These are phyloP conservation scores for Amylocystis lapponica DNA, from an alignment of 768 basidiomycete genomes.

Conservation along the genomic window DNA sequence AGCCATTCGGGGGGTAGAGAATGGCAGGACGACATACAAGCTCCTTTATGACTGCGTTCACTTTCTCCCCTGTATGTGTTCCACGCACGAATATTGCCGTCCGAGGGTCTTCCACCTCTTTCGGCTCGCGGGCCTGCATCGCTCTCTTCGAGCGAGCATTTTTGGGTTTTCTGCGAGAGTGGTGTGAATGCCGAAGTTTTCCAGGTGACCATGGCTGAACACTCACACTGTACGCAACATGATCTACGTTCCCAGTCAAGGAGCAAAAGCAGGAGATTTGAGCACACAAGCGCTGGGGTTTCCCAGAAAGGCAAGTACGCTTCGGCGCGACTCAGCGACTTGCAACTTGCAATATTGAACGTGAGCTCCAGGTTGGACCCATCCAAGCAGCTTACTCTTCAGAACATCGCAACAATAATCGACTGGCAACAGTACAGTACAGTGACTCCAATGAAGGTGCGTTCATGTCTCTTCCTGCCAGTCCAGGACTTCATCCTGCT, in stretches of 20 bases:
- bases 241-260: too few relatives aligned
- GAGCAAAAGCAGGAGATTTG: too few relatives aligned
- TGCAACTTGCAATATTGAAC: too few relatives aligned
- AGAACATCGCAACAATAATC: too few relatives aligned
- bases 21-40: slow-evolving; percentile 49
- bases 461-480: neutral
- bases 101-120: slow-evolving; percentile 84
- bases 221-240: slow-evolving; percentile 27
- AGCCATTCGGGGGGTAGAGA: neutral
- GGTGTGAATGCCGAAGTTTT: neutral
- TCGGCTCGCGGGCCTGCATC: slow-evolving; percentile 79
- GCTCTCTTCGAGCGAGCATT: slow-evolving; percentile 94
- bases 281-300: too few relatives aligned
- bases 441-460: slow-evolving; percentile 6
- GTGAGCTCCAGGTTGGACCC: too few relatives aligned
- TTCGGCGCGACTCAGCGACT: too few relatives aligned
- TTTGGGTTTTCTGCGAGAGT: slow-evolving; percentile 68
- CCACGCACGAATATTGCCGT: slow-evolving; percentile 89
- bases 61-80: slow-evolving; percentile 75
- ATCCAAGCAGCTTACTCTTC: too few relatives aligned
- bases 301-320: too few relatives aligned
- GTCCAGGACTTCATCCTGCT: neutral
- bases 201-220: neutral
- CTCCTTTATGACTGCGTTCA: slow-evolving; percentile 82
- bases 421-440: too few relatives aligned